phyloP scores from a whole-genome alignment of 768 basidiomycete genomes.

The Leccinellum albellum region DNA sequence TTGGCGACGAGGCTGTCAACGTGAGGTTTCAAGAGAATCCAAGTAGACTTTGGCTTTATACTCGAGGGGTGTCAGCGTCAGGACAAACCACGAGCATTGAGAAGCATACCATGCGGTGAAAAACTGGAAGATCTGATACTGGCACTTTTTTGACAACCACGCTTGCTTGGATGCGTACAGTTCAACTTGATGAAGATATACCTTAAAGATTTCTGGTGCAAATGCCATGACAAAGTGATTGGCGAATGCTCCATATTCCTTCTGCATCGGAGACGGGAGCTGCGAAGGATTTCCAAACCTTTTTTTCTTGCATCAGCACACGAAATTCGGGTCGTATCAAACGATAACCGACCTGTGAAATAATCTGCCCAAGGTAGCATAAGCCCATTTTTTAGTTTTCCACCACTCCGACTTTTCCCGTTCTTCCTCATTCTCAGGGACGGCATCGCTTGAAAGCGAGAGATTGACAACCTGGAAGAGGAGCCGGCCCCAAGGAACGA shows the following conservation, averaged over 20 bases:
- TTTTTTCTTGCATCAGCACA: conserved; percentile 6
- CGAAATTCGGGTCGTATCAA: background rate
- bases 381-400: conserved; percentile 93
- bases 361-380: conserved; percentile 69
- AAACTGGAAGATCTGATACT: conserved; percentile 80
- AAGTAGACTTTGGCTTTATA: conserved; percentile 91
- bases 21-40: conserved; percentile 83
- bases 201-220: conserved; percentile 84
- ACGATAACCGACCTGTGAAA: conserved; percentile 58
- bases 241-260: conserved; percentile 68
- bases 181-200: conserved; percentile 64
- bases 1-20: conserved; percentile 70
- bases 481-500: conserved; percentile 86
- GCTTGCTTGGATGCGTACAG: conserved; percentile 68
- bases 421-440: conserved; percentile 71
- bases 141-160: conserved; percentile 81
- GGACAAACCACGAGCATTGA: background rate
- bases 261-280: conserved; percentile 67
- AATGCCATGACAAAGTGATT: conserved; percentile 73
- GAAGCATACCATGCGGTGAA: conserved; percentile 77
- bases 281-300: conserved; percentile 88
- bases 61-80: conserved; percentile 40
- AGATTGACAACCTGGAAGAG: conserved; percentile 78
- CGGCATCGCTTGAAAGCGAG: conserved; percentile 56
- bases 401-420: conserved; percentile 83